A percentile compares a stretch with the other conserved stretches of the same genome.
These are phyloP conservation scores for Lactifluus echinatus DNA, from an alignment of 768 basidiomycete genomes.

Conservation along the genomic window DNA sequence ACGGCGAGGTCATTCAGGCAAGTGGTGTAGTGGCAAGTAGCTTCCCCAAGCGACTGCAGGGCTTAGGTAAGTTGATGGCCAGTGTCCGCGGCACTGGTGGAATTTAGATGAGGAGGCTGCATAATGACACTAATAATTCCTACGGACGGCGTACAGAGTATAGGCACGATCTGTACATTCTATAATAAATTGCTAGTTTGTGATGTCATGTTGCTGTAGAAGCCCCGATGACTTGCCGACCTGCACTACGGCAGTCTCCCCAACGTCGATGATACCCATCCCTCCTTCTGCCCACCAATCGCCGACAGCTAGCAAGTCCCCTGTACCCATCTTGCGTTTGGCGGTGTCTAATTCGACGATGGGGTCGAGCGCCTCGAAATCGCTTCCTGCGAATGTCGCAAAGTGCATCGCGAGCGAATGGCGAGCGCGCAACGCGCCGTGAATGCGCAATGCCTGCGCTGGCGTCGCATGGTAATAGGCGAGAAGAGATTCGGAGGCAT, in stretches of 20 bases:
- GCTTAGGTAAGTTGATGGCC: neutral
- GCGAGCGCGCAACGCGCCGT: constrained; percentile 30
- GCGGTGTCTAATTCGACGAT: constrained; percentile 31
- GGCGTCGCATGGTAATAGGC: constrained; percentile 34
- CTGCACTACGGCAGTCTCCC: constrained; percentile 29
- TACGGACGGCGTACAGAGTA: no score
- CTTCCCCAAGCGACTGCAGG: constrained; percentile 11
- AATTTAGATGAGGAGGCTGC: neutral
- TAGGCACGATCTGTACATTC: no score
- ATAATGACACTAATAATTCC: no score
- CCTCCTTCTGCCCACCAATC: constrained; percentile 29
- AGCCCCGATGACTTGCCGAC: neutral
- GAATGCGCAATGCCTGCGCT: constrained; percentile 33
- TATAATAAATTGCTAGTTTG: neutral
- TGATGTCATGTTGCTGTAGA: neutral
- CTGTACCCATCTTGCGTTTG: constrained; percentile 26
- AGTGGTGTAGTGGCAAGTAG: constrained; percentile 9
- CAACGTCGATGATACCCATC: constrained; percentile 31
- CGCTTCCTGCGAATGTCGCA: constrained; percentile 36
- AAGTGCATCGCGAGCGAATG: constrained; percentile 37
- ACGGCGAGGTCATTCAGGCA: constrained; percentile 17
- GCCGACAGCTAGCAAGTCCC: constrained; percentile 4
- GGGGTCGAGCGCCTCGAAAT: constrained; percentile 34
- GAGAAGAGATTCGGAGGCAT: constrained; percentile 20
- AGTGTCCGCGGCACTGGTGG: constrained; percentile 4